Evolutionary conservation across 1,284 basidiomycete genomes (phyloP), one percentile per base, ranked within the genome.

Genomic region (Melampsora americana): DNA sequence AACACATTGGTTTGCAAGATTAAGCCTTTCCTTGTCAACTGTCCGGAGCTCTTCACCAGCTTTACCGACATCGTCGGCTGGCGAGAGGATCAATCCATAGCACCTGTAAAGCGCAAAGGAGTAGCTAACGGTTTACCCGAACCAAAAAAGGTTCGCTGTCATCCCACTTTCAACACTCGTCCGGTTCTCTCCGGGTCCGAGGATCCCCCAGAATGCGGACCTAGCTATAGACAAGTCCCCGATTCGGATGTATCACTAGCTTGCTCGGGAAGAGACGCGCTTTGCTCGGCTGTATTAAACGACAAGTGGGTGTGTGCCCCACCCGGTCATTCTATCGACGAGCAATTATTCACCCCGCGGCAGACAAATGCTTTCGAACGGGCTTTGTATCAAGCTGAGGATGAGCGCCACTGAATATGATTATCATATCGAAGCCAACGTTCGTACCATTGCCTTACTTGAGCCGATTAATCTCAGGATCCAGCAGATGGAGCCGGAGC

Each of bases 321-420:
- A 83, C 95, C 95, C 0, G 95, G 93, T 0, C 97, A 93, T 93
- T 93, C 92, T 23, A 90, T 90, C 28, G 97, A 95, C 78, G 96
- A 98, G 81, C 93, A 96, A 79, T 88, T 92, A 0, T 98, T 98
- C 84, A 88, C 93, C 77, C 88, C 95, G 5, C 93, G 97, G 84
- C 95, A 95, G 86, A 98, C 98, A 86, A 99, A 97, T 83, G 87
- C 89, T 2, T 98, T 92, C 83, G 96, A 99, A 84, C 95, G 98
- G 81, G 92, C 92, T 0, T 86, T 99, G 75, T 95, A 99, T 85
- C 92, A 92, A 83, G 91, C 92, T 80, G 96, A 99, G 83, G 96
- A 99, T 83, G 96, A 99, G 83, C 89, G 96, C 32, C 93, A 98
- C 85, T n/a, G 96, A 99, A 84, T 99, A 95, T 84, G 94, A 97